phyloP scores from a whole-genome alignment of 805 yeast genomes.

The Starmerella vaccinii region DNA sequence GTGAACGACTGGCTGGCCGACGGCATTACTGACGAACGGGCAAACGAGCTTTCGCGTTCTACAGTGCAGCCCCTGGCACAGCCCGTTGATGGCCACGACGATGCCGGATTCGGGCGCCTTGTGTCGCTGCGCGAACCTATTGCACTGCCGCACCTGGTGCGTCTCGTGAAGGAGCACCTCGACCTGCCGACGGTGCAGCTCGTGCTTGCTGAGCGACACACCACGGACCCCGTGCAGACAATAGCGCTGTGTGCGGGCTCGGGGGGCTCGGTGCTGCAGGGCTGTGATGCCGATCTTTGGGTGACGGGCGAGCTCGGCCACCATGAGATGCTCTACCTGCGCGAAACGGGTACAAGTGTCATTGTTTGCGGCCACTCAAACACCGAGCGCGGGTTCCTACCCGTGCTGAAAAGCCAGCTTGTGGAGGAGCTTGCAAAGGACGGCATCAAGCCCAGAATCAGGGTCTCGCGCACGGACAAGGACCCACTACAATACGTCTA shows the following conservation, averaged over 20 bases:
- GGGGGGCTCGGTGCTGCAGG: constrained; percentile 63
- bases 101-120: constrained; percentile 75
- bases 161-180: constrained; percentile 44
- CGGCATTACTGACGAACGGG: constrained; percentile 37
- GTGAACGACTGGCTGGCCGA: constrained; percentile 86
- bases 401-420: constrained; percentile 43
- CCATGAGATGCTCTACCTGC: constrained; percentile 69
- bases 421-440: constrained; percentile 31
- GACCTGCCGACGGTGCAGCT: constrained; percentile 52
- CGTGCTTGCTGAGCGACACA: constrained; percentile 33
- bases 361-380: constrained; percentile 82
- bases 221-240: constrained; percentile 35
- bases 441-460: constrained; percentile 33
- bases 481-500: constrained; percentile 48
- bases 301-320: constrained; percentile 92
- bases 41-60: constrained; percentile 23
- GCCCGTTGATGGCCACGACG: constrained; percentile 33
- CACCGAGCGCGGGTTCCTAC: constrained; percentile 79
- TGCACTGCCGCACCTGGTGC: constrained; percentile 38
- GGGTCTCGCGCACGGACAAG: constrained; percentile 45
- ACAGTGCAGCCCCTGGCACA: constrained; percentile 40
- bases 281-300: constrained; percentile 53
- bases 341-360: constrained; percentile 62
- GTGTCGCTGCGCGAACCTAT: constrained; percentile 41
- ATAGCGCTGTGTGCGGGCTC: constrained; percentile 94